Evolutionary conservation across 495 filamentous ascomycete genomes (phyloP).

Genomic region (Annulohypoxylon nitens): DNA sequence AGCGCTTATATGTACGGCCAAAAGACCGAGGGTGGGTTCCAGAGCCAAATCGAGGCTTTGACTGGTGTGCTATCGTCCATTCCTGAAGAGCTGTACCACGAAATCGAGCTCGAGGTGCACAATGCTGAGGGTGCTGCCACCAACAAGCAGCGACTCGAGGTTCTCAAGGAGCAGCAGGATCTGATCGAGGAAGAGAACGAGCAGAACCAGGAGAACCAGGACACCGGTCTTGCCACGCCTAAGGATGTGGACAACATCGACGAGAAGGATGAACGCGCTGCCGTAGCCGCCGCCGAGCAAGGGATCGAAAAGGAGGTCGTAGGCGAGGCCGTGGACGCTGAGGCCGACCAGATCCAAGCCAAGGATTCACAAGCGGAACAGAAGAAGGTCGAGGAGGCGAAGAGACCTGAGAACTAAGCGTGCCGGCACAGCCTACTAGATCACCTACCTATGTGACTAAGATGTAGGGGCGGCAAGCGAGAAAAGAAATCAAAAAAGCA

Average conservation of each 20-base stretch:
- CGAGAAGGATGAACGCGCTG: slow-evolving; percentile 66
- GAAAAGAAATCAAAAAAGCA: background rate
- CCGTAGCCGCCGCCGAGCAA: slow-evolving; percentile 53
- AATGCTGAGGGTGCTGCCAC: slow-evolving; percentile 97
- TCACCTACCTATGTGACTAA: background rate
- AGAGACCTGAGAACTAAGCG: slow-evolving; percentile 41
- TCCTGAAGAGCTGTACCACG: slow-evolving; percentile 98
- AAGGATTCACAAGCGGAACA: slow-evolving; percentile 42
- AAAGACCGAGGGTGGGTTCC: slow-evolving; percentile 75
- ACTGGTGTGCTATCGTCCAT: slow-evolving; percentile 93
- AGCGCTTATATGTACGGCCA: slow-evolving; percentile 99
- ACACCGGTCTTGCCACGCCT: slow-evolving; percentile 74
- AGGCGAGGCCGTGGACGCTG: slow-evolving; percentile 60
- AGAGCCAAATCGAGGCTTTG: slow-evolving; percentile 92
- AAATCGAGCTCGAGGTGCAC: slow-evolving; percentile 98
- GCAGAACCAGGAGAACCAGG: slow-evolving; percentile 82
- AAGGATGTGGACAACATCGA: slow-evolving; percentile 91
- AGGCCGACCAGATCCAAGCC: slow-evolving; percentile 53
- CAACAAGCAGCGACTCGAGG: slow-evolving; percentile 99
- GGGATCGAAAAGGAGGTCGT: slow-evolving; percentile 58
- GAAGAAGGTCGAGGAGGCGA: slow-evolving; percentile 42
- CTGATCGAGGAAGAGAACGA: slow-evolving; percentile 97
- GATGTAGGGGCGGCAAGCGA: background rate
- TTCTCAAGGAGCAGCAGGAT: slow-evolving; percentile 98
- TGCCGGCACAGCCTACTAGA: background rate